These are phyloP conservation scores for Hymenoscyphus scutula DNA, from an alignment of 2,329 filamentous ascomycete species.

Conservation along the genomic window DNA sequence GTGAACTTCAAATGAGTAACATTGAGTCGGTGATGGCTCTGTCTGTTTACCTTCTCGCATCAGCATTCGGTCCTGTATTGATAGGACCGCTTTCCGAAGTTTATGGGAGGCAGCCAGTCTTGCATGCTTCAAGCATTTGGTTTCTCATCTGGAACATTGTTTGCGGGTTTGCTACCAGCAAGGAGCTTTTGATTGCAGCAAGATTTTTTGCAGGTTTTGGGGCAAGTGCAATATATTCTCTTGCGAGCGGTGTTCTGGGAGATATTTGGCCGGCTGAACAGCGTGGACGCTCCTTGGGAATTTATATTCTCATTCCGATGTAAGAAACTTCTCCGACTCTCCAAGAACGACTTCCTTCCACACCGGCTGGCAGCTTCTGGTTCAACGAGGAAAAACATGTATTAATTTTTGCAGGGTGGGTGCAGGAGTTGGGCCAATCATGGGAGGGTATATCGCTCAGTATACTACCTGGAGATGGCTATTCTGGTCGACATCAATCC, in stretches of 20 bases:
- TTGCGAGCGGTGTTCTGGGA: conserved; percentile 47
- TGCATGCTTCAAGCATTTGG: conserved; percentile 54
- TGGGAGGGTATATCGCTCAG: not conserved
- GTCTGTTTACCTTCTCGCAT: not conserved
- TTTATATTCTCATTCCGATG: conserved; percentile 57
- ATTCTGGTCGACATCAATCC: not conserved
- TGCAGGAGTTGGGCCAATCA: not conserved
- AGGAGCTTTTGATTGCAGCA: conserved; percentile 54
- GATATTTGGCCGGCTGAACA: conserved; percentile 60
- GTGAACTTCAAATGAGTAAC: not conserved
- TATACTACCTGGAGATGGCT: not conserved
- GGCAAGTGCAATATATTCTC: conserved; percentile 54
- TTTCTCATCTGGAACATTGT: conserved; percentile 55
- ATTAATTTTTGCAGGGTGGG: not conserved
- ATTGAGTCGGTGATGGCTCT: not conserved
- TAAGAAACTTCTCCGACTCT: conserved; percentile 34
- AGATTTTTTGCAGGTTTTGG: conserved; percentile 58
- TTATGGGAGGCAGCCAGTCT: conserved; percentile 58
- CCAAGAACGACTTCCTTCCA: too few relatives aligned
- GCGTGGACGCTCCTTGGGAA: conserved; percentile 56
- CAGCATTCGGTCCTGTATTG: conserved; percentile 40
- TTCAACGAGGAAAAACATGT: too few relatives aligned
- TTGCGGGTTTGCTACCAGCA: conserved; percentile 50
- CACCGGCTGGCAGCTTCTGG: too few relatives aligned
- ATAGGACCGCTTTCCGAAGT: conserved; percentile 66